phyloP scores from a whole-genome alignment of 129 eudicot genomes.

The Chrysanthemum seticuspe region DNA sequence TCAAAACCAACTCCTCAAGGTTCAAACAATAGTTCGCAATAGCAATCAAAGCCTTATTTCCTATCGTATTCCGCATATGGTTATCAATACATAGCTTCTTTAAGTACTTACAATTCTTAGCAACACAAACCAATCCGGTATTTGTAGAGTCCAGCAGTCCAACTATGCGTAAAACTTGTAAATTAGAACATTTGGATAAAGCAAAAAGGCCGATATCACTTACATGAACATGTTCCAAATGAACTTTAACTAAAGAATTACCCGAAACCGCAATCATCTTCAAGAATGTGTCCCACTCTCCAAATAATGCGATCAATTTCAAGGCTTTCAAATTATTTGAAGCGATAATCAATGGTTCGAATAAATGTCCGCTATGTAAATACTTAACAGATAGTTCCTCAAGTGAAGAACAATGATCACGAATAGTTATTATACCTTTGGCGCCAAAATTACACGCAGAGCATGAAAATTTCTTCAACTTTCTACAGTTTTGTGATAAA shows the following conservation, averaged over 20 bases:
- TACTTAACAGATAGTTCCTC: slow-evolving; percentile 57
- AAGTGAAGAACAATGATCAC: slow-evolving; percentile 31
- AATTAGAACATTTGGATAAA: slow-evolving; percentile 16
- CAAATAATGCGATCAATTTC: slow-evolving; percentile 31
- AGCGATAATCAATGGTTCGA: slow-evolving; percentile 36
- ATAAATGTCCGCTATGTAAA: slow-evolving; percentile 35
- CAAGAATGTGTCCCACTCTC: slow-evolving; percentile 44
- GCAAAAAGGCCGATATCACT: slow-evolving; percentile 17
- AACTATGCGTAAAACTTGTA: slow-evolving; percentile 1
- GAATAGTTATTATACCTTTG: slow-evolving; percentile 45
- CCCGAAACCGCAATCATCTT: slow-evolving; percentile 22
- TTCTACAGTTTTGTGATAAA: slow-evolving; percentile 38
- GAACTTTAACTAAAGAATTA: slow-evolving; percentile 19
- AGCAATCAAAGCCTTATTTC: slow-evolving; percentile 14
- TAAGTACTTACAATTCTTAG: slow-evolving; percentile 15
- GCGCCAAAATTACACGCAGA: slow-evolving; percentile 52
- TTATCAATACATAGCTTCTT: slow-evolving; percentile 19
- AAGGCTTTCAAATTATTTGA: slow-evolving; percentile 38
- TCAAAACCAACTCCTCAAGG: slow-evolving; percentile 25
- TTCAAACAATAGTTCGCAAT: slow-evolving; percentile 20
- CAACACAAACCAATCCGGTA: slow-evolving; percentile 2
- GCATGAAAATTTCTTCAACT: slow-evolving; percentile 48
- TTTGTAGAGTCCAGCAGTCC: neutral
- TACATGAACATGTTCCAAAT: slow-evolving; percentile 1
- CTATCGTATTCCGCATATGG: slow-evolving; percentile 6